Evolutionary conservation across 2,329 filamentous ascomycete genomes (phyloP).

Genomic region (Dactylellina sp.): DNA sequence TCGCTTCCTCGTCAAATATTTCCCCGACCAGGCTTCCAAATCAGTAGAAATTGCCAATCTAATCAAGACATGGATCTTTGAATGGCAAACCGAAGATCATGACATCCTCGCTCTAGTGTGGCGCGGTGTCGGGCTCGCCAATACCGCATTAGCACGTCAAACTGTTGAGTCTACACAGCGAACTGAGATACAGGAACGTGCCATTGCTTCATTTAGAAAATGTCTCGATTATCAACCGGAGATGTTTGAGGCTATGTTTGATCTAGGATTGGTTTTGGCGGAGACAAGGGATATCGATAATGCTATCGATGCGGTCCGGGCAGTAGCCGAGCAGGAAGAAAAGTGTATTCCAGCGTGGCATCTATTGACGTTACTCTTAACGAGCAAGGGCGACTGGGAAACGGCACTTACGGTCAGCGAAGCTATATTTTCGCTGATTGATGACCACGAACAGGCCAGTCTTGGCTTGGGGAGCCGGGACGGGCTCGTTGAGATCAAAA

Average conservation of each 20-base stretch:
- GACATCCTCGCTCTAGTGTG: slow-evolving; percentile 77
- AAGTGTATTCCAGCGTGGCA: slow-evolving; percentile 83
- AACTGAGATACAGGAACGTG: slow-evolving; percentile 79
- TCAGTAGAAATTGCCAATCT: slow-evolving; percentile 77
- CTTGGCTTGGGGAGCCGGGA: slow-evolving; percentile 74
- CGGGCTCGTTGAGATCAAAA: slow-evolving; percentile 90
- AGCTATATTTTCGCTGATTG: slow-evolving; percentile 79
- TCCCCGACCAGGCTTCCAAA: slow-evolving; percentile 81
- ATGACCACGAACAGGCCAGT: slow-evolving; percentile 44
- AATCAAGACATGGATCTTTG: slow-evolving; percentile 80
- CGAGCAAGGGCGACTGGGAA: slow-evolving; percentile 84
- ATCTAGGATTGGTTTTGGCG: slow-evolving; percentile 84
- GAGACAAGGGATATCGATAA: slow-evolving; percentile 83
- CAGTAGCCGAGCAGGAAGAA: slow-evolving; percentile 61
- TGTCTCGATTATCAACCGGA: slow-evolving; percentile 76
- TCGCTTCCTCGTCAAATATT: slow-evolving; percentile 83
- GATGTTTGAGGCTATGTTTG: slow-evolving; percentile 82
- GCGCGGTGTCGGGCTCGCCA: slow-evolving; percentile 84
- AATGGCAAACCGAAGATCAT: slow-evolving; percentile 67
- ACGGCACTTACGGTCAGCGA: slow-evolving; percentile 86
- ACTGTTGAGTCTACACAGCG: slow-evolving; percentile 80
- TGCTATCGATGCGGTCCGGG: slow-evolving; percentile 73
- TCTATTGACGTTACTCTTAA: slow-evolving; percentile 84
- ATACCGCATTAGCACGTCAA: slow-evolving; percentile 86
- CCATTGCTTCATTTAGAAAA: slow-evolving; percentile 79